These are phyloP conservation scores for Solanum chilense DNA, from an alignment of 257 asterid genomes.

Conservation along the genomic window DNA sequence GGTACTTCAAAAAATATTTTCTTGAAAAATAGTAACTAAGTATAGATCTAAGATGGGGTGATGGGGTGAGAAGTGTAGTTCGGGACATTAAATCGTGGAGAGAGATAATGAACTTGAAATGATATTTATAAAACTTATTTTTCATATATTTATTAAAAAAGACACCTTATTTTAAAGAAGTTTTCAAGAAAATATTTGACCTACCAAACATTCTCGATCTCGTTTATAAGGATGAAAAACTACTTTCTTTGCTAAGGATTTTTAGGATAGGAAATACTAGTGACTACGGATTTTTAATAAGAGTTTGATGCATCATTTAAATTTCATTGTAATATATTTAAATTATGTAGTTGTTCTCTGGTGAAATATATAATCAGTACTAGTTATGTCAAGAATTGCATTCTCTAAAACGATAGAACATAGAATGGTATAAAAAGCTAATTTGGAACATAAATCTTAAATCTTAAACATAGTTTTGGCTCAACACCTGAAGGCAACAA, in stretches of 20 bases:
- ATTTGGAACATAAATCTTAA: neutral
- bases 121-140: no score
- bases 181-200: no score
- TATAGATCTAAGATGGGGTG: no score
- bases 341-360: neutral
- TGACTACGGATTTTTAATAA: neutral
- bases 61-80: neutral
- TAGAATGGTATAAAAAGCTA: neutral
- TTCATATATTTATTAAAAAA: no score
- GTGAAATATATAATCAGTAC: neutral
- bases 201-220: neutral
- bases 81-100: neutral
- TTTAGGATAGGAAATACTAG: neutral
- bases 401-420: neutral
- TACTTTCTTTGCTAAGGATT: neutral
- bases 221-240: neutral
- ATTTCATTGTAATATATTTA: neutral
- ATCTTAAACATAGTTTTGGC: neutral
- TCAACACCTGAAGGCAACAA: neutral
- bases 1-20: no score
- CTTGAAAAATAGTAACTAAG: no score
- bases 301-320: neutral
- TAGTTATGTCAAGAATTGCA: neutral
- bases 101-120: no score
- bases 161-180: no score